Percentiles rank a stretch among this genome's conserved stretches.
phyloP scores from a whole-genome alignment of 805 yeast species.

The Nematodospora valgi region DNA sequence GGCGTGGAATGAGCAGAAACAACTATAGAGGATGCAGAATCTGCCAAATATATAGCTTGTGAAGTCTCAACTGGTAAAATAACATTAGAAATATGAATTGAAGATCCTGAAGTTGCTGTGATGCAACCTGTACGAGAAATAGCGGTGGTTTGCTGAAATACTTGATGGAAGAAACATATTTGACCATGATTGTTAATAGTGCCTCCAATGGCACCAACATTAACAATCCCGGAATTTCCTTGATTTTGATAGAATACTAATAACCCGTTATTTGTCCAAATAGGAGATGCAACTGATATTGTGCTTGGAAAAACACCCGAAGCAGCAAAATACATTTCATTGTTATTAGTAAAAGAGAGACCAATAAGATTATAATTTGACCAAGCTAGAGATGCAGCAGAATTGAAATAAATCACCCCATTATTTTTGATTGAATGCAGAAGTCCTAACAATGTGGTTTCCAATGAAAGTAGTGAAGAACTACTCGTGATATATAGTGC shows the following conservation, averaged over 20 bases:
- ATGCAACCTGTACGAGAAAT: constrained; percentile 24
- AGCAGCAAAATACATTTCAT: constrained; percentile 20
- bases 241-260: constrained; percentile 13
- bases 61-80: constrained; percentile 8
- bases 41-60: constrained; percentile 18
- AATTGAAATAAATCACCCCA: constrained; percentile 22
- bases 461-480: constrained; percentile 8
- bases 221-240: constrained; percentile 11
- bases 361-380: constrained; percentile 16
- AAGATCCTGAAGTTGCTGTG: constrained; percentile 13
- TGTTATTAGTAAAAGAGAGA: constrained; percentile 18
- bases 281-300: constrained; percentile 11
- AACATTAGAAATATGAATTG: constrained; percentile 10
- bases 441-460: constrained; percentile 13
- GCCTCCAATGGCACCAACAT: constrained; percentile 13
- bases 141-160: constrained; percentile 18
- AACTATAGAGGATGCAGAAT: constrained; percentile 14
- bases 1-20: constrained; percentile 12
- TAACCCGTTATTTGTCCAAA: constrained; percentile 18
- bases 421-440: constrained; percentile 11
- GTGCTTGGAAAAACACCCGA: constrained; percentile 15
- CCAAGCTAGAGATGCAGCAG: constrained; percentile 13
- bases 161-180: constrained; percentile 22
- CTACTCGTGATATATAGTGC: constrained; percentile 19
- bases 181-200: constrained; percentile 21